Base-by-base conservation (phyloP, 108 stramenopile species). In the Mayamaea pseudoterrestris region DNA sequence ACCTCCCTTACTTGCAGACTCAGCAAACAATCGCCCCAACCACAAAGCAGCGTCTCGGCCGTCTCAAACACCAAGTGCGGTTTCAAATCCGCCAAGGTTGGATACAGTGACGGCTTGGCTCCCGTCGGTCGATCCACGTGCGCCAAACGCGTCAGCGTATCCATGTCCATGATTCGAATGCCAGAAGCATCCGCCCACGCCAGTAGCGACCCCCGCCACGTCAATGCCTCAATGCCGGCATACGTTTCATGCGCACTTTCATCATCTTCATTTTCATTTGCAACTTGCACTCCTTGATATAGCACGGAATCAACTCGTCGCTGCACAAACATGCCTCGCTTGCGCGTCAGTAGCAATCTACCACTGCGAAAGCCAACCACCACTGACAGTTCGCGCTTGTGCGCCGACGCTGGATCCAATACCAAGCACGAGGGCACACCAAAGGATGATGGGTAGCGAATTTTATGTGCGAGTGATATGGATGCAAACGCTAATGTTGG, bases 11-110 rank as follows among this genome's bases (percentile, higher is more conserved):
- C n/a, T n/a, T n/a, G n/a, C 60, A 90, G 63, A 20, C 36, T 47
- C 80, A 90, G 78, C 35, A 90, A 45, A 58, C 87, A 90, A 69
- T 90, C 87, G 29, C 87, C 87, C 87, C 87, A 90, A 16, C 52
- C 79, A 44, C 81, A 73, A 30, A 90, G 47, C 7, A 90, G 47
- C 24, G 56, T 47, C 8, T 66, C 50, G 5, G 53, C 46, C 23
- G 77, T 68, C 50, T 90, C 87, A 45, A 74, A 90, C 2, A 58
- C 3, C 35, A 88, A 41, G 12, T 59, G 47, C 2, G 86, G 86
- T 17, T 41, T 35, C 20, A 88, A 27, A 0, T 30, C 35, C 8
- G 68, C 58, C 36, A 83, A 39, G 1, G 71, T 57, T 11, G 81
- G 82, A 53, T 90, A 90, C 35, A 84, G 51, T 35, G 57, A 59